Base-by-base conservation (phyloP, 2,329 filamentous ascomycete species). In the Penicillium palitans region DNA sequence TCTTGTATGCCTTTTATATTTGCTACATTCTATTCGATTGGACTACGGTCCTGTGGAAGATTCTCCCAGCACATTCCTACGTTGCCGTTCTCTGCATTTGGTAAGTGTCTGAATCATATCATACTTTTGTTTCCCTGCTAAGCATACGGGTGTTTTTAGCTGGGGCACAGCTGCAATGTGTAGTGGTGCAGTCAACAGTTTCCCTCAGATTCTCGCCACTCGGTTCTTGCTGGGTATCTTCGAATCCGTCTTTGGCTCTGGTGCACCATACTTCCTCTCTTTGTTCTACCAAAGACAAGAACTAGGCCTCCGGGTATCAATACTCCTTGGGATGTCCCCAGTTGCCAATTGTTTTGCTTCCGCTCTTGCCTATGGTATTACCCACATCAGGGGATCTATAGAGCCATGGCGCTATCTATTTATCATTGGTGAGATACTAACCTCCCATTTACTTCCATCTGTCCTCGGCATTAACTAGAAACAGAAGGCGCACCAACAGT, bases 281-380 rank as follows among this genome's bases (percentile, higher is more conserved):
- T 76, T 81, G 55, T 82, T 83, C 72, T 84, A 83, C 62, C 76
- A 80, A 6, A 70, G 82, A 12, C 71, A 80, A 25, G 78, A 79
- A 58, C 67, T 83, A 2, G 81, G 80, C 2, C 72, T 81, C 44
- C 68, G 81, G 3, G 51, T 78, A 27, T 81, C 80, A 0, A 65
- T 83, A 13, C 82, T 84, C 46, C 62, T 77, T 24, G 73, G 72
- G 7, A 74, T 74, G 33, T 71, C 71, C 2, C 74, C 75, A 2
- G 61, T 75, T 7, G 74, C 75, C 4, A 76, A 76, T 42, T 75
- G 72, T 4, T 75, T 77, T 55, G 75, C 74, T 4, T 68, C 70
- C 6, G 72, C 74, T 4, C 69, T 82, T 9, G 74, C 74, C 4
- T 78, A 76, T 47, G 74, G 70, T 2, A 74, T 76, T 42, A 69